These are phyloP conservation scores for Haplosporangium sp. DNA, from an alignment of 371 early-diverging fungal species.

Conservation along the genomic window DNA sequence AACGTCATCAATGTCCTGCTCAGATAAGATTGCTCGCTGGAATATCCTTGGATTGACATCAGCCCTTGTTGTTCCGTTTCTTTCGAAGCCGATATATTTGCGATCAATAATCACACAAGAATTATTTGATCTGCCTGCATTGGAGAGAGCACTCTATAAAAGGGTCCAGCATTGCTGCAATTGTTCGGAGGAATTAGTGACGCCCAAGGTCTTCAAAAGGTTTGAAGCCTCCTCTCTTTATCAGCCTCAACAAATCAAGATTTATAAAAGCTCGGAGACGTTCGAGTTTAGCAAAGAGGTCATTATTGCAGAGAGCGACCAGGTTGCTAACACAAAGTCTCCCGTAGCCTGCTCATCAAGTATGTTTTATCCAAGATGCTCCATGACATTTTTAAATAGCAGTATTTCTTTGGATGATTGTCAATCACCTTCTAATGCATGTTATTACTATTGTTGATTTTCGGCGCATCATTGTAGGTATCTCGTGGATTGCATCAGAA, in stretches of 20 bases:
- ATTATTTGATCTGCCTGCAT: slow-evolving; percentile 65
- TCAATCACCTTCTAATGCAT: neutral
- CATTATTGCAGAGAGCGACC: slow-evolving; percentile 43
- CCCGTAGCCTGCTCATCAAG: slow-evolving; percentile 61
- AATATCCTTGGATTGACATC: slow-evolving; percentile 83
- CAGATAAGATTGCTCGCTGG: slow-evolving; percentile 92
- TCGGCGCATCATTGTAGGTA: slow-evolving; percentile 37
- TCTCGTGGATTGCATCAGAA: slow-evolving; percentile 67
- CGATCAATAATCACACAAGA: slow-evolving; percentile 74
- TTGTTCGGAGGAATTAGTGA: neutral
- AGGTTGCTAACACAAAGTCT: slow-evolving; percentile 13
- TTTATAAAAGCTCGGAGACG: slow-evolving; percentile 40
- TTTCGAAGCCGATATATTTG: slow-evolving; percentile 80
- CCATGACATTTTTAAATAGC: no score
- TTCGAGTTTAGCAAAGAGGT: slow-evolving; percentile 65
- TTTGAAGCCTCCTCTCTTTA: slow-evolving; percentile 5
- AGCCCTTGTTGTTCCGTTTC: slow-evolving; percentile 72
- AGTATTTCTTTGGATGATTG: neutral
- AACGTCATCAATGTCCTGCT: slow-evolving; percentile 87
- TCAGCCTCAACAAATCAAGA: slow-evolving; percentile 44
- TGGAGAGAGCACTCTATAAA: slow-evolving; percentile 74
- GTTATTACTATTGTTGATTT: neutral
- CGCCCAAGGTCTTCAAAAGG: neutral
- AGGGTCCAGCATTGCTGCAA: slow-evolving; percentile 55
- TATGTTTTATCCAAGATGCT: slow-evolving; percentile 17